Evolutionary conservation across 1,139 yeast species (phyloP).

Genomic region (Diutina ranongensis): DNA sequence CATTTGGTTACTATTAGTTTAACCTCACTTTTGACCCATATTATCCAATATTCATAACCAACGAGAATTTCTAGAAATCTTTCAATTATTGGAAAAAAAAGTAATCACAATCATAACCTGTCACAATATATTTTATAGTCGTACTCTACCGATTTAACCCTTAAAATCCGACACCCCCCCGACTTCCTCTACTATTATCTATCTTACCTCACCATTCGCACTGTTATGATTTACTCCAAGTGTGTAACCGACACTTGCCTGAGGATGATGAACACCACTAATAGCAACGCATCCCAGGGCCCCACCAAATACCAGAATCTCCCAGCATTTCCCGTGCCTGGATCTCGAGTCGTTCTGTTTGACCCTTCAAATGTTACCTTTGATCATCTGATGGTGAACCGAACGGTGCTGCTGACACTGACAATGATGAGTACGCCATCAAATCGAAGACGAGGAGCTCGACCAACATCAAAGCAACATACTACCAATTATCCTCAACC

Average conservation of each 20-base stretch:
- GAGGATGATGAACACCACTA: background rate
- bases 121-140: background rate
- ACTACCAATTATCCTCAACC: background rate
- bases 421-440: conserved; percentile 5
- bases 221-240: background rate
- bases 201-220: background rate
- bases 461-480: no score
- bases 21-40: no score
- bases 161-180: no score
- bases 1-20: no score
- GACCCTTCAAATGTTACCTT: background rate
- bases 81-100: background rate
- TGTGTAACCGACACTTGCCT: background rate
- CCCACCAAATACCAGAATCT: conserved; percentile 4
- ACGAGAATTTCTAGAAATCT: background rate
- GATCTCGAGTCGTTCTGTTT: background rate
- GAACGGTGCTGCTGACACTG: background rate
- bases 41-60: no score
- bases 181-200: background rate
- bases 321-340: background rate
- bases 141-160: background rate
- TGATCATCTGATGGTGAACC: background rate
- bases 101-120: no score
- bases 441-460: conserved; percentile 1
- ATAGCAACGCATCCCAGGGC: background rate